Base-by-base conservation (phyloP, 1,139 yeast species). In the Taphrina betulina region DNA sequence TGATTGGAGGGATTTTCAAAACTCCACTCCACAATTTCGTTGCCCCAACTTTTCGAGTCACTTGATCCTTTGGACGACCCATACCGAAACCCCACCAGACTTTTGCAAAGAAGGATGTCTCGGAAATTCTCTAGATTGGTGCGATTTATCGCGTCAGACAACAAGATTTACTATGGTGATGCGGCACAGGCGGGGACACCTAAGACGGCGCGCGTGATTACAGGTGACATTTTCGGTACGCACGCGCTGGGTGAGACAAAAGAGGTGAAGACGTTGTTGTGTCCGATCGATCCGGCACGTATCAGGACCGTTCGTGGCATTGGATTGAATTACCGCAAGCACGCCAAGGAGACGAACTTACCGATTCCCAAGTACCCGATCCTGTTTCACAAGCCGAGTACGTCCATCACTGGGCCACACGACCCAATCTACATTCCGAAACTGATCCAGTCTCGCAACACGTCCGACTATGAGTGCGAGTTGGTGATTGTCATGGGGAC, bases 401-500 rank as follows among this genome's bases (percentile, higher is more conserved):
- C 63, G 26, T 53, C 64, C 3, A 34, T 62, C 24, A 56, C 53
- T 22, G 64, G 64, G 1, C 64, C 64, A 2, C 12, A 7, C 31
- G 60, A 62, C 8, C 50, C 52, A 12, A 61, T 62, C 33, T 61
- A 62, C 71, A 75, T 78, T 17, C 80, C 80, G 17, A 59, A 60
- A 38, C 66, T 73, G 61, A 77, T 77, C n/a, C 79, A 74, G 62
- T 26, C 31, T 26, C 62, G 64, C 7, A 26, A 26, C 31, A 72
- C 68, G 33, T 65, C 68, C 46, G 82, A 79, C 63, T 78, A 78
- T 62, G 82, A 78, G 62, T 77, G 78, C 41, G 83, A 78, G 63
- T 72, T 78, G 40, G 79, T 76, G 7, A 74, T 76, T 23, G 77
- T 78, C 3, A 78, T 78, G 58, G 82, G 82, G n/a, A 75, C 73